Evolutionary conservation across 179 eudicot genomes (phyloP).

Genomic region (Patellifolia procumbens): DNA sequence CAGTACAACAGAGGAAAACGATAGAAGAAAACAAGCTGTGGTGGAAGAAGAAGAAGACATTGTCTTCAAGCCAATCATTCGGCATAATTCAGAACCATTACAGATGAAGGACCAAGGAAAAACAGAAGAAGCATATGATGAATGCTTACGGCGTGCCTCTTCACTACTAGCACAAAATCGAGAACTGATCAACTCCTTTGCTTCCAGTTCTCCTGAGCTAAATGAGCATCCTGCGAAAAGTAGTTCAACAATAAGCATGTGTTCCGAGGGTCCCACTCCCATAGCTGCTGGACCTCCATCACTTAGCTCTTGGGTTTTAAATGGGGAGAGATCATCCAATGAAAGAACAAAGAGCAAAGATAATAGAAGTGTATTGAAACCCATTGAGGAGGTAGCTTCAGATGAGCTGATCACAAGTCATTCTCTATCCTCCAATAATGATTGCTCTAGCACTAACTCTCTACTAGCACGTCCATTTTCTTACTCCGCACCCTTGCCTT

Average conservation of each 20-base stretch:
- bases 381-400: slow-evolving; percentile 58
- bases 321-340: slow-evolving; percentile 37
- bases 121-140: slow-evolving; percentile 41
- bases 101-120: slow-evolving; percentile 23
- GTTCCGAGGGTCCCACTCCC: slow-evolving; percentile 21
- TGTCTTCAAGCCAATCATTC: slow-evolving; percentile 75
- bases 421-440: slow-evolving; percentile 34
- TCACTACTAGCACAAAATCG: slow-evolving; percentile 56
- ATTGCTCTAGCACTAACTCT: slow-evolving; percentile 11
- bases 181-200: slow-evolving; percentile 34
- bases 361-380: slow-evolving; percentile 44
- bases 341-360: slow-evolving; percentile 42
- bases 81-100: slow-evolving; percentile 79
- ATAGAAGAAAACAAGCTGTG: slow-evolving; percentile 16
- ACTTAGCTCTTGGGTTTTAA: slow-evolving; percentile 79
- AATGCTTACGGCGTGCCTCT: slow-evolving; percentile 67
- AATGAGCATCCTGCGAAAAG: slow-evolving; percentile 36
- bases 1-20: slow-evolving; percentile 26
- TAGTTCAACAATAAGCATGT: slow-evolving; percentile 16
- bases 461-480: slow-evolving; percentile 26
- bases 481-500: slow-evolving; percentile 53
- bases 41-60: slow-evolving; percentile 89
- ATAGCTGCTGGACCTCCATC: slow-evolving; percentile 80
- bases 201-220: slow-evolving; percentile 25
- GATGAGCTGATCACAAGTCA: slow-evolving; percentile 38